A percentile compares a stretch with the other conserved stretches of the same genome.
Conservation (phyloP, 768 basidiomycete genomes). For the Panaeolus cyanescens region DNA sequence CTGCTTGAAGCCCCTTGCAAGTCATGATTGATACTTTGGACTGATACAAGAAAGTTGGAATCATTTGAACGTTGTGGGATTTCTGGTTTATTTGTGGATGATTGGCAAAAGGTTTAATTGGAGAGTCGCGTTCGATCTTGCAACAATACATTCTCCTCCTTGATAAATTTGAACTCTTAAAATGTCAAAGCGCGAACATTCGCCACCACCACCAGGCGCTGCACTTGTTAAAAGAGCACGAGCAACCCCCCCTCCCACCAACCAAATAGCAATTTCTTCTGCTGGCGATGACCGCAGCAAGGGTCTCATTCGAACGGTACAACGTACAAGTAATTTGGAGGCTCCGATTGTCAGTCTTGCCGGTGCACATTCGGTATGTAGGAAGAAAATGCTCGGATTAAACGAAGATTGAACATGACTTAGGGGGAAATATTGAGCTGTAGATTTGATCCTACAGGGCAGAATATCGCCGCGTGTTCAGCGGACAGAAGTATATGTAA, state of each 20-base stretch:
- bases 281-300: slow-evolving; percentile 73
- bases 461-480: slow-evolving; percentile 91
- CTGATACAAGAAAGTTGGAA: too few species aligned
- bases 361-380: slow-evolving; percentile 81
- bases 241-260: slow-evolving; percentile 49
- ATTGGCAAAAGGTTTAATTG: neutral
- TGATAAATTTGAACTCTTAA: slow-evolving; percentile 12
- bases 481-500: slow-evolving; percentile 88
- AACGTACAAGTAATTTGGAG: slow-evolving; percentile 90
- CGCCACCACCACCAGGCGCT: slow-evolving; percentile 51
- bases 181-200: slow-evolving; percentile 76
- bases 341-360: slow-evolving; percentile 92
- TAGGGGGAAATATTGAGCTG: slow-evolving; percentile 80
- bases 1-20: too few species aligned
- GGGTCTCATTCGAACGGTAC: slow-evolving; percentile 80
- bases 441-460: slow-evolving; percentile 92
- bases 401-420: neutral
- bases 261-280: slow-evolving; percentile 78
- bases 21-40: too few species aligned
- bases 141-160: neutral
- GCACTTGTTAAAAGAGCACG: slow-evolving; percentile 66
- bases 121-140: neutral
- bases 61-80: too few species aligned
- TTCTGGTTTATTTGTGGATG: neutral
- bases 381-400: neutral